These are phyloP conservation scores for Bacidia gigantensis DNA, from an alignment of 495 filamentous ascomycete species.

Conservation along the genomic window DNA sequence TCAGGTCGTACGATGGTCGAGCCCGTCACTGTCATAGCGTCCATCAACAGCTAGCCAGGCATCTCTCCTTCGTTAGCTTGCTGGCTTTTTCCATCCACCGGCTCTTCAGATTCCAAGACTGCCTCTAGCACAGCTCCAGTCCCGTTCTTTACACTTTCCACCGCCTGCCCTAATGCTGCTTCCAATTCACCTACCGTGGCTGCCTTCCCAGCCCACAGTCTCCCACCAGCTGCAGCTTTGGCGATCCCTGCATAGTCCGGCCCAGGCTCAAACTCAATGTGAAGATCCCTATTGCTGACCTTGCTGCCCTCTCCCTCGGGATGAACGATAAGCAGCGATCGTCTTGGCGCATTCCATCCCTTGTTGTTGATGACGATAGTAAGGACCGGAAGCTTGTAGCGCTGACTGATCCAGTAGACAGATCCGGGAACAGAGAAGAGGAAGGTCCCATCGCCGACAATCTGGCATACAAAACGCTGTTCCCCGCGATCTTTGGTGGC, in stretches of 20 bases:
- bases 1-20: too few relatives aligned
- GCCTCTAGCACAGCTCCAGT: constrained; percentile 54
- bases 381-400: constrained; percentile 78
- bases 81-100: constrained; percentile 28
- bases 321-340: constrained; percentile 67
- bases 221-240: constrained; percentile 71
- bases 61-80: constrained; percentile 3
- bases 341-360: constrained; percentile 76
- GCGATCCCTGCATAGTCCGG: constrained; percentile 90
- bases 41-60: neutral
- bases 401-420: constrained; percentile 82
- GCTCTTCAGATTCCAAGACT: constrained; percentile 24
- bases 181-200: constrained; percentile 40
- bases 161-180: constrained; percentile 30
- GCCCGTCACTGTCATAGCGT: too few relatives aligned
- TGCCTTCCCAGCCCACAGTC: constrained; percentile 56
- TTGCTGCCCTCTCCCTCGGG: constrained; percentile 66
- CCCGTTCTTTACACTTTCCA: constrained; percentile 52
- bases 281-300: constrained; percentile 72
- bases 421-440: constrained; percentile 79
- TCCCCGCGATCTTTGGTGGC: constrained; percentile 37
- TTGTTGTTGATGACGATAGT: constrained; percentile 93
- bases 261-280: constrained; percentile 73
- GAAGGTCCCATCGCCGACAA: constrained; percentile 88
- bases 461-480: constrained; percentile 76